Base-by-base conservation (phyloP, 2,329 filamentous ascomycete genomes). In the Ampelomyces quisqualis region DNA sequence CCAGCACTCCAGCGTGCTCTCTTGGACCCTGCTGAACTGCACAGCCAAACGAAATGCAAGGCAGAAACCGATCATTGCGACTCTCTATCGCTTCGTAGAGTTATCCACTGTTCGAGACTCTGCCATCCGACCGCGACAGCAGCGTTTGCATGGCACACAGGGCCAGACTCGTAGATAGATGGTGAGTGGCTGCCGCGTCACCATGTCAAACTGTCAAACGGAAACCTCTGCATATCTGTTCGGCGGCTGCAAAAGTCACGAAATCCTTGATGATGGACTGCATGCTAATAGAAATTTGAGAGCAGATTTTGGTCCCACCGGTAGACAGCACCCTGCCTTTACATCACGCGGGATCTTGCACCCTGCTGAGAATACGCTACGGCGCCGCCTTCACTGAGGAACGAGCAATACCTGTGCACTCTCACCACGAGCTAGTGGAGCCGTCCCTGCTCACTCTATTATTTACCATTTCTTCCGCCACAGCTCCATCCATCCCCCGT, bases 351-450 rank as follows among this genome's bases (percentile, higher is more conserved):
- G 7, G 17, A 5, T 15, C 19, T 11, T 20, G 21, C 33, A n/a
- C 13, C 13, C 10, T 10, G 11, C 26, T n/a, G 23, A 22, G 5
- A n/a, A 34, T 23, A 26, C 21, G 22, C 11, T 19, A 10, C 29
- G 19, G 21, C 13, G 7, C 20, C 5, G 8, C 45, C 19, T 40
- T 51, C 38, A 49, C 40, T 34, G 20, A 26, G 10, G 28, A 24
- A 34, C 17, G 4, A 19, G 39, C 32, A 26, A 38, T 34, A 35
- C 23, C 29, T 24, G 15, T 26, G 9, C 18, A 18, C 38, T 34
- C 31, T 40, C 29, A 44, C 29, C 29, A 28, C 19, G 22, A 13
- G 23, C 26, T 40, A 14, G 23, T 13, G 8, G 31, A 20, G 14
- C 28, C 20, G 27, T 26, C 8, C 32, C 34, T 20, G 5, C 15